phyloP scores from a whole-genome alignment of 371 early-diverging fungal genomes.

The Mortierella sp. region DNA sequence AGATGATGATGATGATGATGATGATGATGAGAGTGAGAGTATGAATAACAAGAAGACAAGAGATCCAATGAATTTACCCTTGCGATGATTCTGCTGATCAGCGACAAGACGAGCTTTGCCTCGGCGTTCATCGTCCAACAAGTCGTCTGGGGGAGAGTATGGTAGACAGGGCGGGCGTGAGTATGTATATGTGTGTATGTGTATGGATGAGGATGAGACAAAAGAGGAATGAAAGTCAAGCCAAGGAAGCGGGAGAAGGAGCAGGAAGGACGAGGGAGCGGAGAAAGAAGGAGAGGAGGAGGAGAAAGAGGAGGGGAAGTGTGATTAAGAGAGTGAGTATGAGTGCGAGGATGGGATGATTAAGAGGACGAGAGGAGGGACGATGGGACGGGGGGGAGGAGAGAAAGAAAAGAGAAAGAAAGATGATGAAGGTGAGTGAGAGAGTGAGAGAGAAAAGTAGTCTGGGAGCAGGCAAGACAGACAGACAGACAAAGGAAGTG shows the following conservation, averaged over 20 bases:
- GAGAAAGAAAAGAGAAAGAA: neutral
- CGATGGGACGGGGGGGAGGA: neutral
- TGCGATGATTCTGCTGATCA: constrained; percentile 53
- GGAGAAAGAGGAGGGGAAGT: neutral
- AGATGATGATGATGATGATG: neutral
- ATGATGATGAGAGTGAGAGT: neutral
- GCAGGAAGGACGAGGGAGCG: neutral
- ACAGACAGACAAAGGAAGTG: too few species aligned
- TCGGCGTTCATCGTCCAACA: constrained; percentile 47
- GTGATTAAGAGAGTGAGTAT: too few species aligned
- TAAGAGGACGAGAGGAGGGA: neutral
- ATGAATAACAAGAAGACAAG: neutral
- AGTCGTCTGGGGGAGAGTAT: neutral
- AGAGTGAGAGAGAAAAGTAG: neutral
- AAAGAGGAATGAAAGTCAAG: constrained; percentile 2
- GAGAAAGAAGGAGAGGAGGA: neutral
- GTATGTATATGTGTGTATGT: neutral
- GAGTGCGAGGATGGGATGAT: too few species aligned
- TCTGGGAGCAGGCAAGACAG: neutral
- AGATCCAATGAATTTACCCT: constrained; percentile 24
- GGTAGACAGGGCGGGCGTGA: constrained; percentile 4
- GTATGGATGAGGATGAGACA: neutral
- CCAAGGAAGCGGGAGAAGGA: neutral
- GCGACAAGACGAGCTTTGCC: constrained; percentile 48
- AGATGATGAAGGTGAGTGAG: neutral